These are phyloP conservation scores for Fistulina hepatica DNA, from an alignment of 1,284 basidiomycete species.

Conservation along the genomic window DNA sequence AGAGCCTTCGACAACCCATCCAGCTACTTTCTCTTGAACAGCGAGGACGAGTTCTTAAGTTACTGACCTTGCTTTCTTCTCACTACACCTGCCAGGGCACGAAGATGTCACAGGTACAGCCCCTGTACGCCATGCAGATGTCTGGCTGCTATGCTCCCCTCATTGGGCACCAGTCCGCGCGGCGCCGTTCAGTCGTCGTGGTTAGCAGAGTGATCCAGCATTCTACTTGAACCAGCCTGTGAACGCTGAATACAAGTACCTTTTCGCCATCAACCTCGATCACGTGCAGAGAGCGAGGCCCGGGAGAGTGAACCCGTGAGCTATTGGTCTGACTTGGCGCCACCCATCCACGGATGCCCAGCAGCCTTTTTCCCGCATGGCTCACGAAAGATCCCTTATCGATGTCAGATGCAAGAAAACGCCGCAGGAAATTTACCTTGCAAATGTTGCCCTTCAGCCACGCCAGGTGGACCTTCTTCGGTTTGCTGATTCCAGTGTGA, in stretches of 20 bases:
- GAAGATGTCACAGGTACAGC: slow-evolving; percentile 52
- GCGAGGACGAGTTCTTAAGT: slow-evolving; percentile 72
- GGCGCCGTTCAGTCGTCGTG: no score
- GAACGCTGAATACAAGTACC: slow-evolving; percentile 81
- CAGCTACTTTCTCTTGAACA: slow-evolving; percentile 67
- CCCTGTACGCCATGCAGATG: slow-evolving; percentile 75
- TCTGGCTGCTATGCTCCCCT: slow-evolving; percentile 75
- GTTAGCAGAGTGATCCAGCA: slow-evolving; percentile 31
- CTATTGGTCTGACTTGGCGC: no score
- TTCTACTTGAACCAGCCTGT: slow-evolving; percentile 22
- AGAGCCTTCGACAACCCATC: slow-evolving; percentile 47
- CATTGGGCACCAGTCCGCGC: slow-evolving; percentile 62
- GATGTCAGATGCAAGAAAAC: no score
- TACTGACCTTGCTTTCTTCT: slow-evolving; percentile 75
- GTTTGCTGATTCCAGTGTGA: no score
- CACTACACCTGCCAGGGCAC: slow-evolving; percentile 91
- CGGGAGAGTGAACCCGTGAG: no score
- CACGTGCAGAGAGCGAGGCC: no score
- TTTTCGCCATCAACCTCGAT: slow-evolving; percentile 95
- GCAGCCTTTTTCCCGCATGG: no score
- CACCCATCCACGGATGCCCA: no score
- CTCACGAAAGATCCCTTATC: no score
- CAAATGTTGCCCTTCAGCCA: no score
- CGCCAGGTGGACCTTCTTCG: no score
- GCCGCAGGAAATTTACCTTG: no score